Percentiles rank a stretch among this genome's conserved stretches.
Evolutionary conservation across 805 yeast genomes (phyloP).

Genomic region (Candida chilensis): DNA sequence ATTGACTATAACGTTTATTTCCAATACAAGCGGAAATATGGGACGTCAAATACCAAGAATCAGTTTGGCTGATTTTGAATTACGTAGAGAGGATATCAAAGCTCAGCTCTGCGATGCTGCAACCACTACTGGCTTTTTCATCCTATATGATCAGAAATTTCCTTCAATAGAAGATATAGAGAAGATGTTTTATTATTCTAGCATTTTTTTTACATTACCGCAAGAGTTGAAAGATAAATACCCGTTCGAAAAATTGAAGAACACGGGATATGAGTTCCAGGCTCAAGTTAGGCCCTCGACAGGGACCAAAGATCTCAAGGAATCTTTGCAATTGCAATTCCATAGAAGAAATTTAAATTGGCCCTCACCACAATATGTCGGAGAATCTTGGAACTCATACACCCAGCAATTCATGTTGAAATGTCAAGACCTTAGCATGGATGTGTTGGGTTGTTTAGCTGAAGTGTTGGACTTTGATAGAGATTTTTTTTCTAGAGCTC

Average conservation of each 20-base stretch:
- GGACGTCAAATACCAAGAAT: constrained; percentile 16
- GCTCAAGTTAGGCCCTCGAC: constrained; percentile 24
- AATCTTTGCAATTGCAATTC: constrained; percentile 17
- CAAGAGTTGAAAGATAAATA: constrained; percentile 13
- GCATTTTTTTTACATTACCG: constrained; percentile 12
- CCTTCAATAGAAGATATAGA: constrained; percentile 17
- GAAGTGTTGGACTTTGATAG: constrained; percentile 15
- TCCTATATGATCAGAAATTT: constrained; percentile 16
- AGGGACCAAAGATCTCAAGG: constrained; percentile 20
- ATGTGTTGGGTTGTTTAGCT: constrained; percentile 15
- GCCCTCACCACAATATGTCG: constrained; percentile 17
- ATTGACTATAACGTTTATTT: constrained; percentile 6
- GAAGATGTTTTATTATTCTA: constrained; percentile 12
- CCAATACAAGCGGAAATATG: not conserved
- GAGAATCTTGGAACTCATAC: constrained; percentile 14
- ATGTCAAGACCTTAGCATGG: constrained; percentile 13
- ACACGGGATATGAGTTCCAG: constrained; percentile 20
- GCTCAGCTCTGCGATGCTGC: constrained; percentile 17
- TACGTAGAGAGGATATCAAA: constrained; percentile 18
- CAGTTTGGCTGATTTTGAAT: constrained; percentile 11
- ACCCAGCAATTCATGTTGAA: constrained; percentile 10
- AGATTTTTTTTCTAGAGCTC: constrained; percentile 15
- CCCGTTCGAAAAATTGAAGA: constrained; percentile 18
- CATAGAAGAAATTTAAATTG: constrained; percentile 17
- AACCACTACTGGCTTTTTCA: constrained; percentile 16